Evolutionary conservation across 495 filamentous ascomycete species (phyloP), one percentile per base, ranked within the genome.

Genomic region (Penicillium alfredii): DNA sequence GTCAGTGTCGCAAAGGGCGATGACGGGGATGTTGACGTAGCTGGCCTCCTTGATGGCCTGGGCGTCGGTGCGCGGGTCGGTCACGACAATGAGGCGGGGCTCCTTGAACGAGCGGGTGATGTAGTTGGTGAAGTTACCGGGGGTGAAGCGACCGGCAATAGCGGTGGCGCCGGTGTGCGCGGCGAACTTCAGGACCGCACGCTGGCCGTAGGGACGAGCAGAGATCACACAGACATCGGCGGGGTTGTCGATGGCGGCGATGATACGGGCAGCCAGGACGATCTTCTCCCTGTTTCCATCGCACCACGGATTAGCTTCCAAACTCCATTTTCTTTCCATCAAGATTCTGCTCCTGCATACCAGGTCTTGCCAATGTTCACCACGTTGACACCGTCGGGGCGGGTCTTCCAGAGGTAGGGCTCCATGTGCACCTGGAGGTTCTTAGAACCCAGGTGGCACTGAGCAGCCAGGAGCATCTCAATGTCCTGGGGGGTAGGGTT

Each of bases 81-180:
- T 98, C 61, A 98, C 92, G 66, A 98, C 80, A 78, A 98, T 97
- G 55, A 98, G 80, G 64, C 92, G 93, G 60, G 92, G 92, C 75
- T 98, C 92, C 82, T 96, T 97, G 85, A 98, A 98, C 56, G 92
- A 96, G 63, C 92, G 93, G 67, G 92, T 98, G 82, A 96, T 98
- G 85, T 98, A 98, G 76, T 98, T 98, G 78, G 92, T 98, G 84
- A 98, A 98, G 69, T 93, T 95, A 78, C 92, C 92, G 60, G 92
- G 92, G 61, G 92, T 98, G 82, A 98, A 98, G 68, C 92, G 89
- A 74, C 92, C 92, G 56, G 92, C 93, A 64, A 98, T 98, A 64
- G 92, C 86, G 59, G 86, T 86, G 61, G 90, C 88, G 69, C 92
- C 90, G 52, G 90, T 98, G 78, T 98, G 88, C 44, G 84, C 72